Percentiles rank a stretch among this genome's conserved stretches.
Conservation (phyloP, 495 filamentous ascomycete genomes). For the Penicillium waksmanii region DNA sequence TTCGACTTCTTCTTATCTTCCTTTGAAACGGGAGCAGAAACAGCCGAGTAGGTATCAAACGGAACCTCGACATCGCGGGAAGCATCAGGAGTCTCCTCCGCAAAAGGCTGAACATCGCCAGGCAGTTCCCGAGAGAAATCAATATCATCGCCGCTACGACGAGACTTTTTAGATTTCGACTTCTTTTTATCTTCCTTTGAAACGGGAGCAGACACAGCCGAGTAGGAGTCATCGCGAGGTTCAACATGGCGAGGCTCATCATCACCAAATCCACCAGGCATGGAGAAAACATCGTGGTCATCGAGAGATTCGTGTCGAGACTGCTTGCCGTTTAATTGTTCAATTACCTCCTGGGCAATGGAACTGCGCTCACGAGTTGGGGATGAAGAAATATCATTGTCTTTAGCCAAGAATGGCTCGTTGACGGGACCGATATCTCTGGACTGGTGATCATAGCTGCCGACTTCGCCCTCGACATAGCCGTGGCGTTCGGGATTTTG, state of each 20-base stretch:
- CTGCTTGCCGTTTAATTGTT: constrained; percentile 31
- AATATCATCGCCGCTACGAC: constrained; percentile 27
- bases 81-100: not conserved
- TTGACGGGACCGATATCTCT: constrained; percentile 14
- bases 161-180: constrained; percentile 23
- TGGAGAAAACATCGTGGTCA: constrained; percentile 32
- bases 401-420: constrained; percentile 20
- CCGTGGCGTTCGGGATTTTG: constrained; percentile 32
- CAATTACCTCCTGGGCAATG: constrained; percentile 36
- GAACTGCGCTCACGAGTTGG: constrained; percentile 17
- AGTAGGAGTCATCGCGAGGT: constrained; percentile 23
- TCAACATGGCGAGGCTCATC: constrained; percentile 14
- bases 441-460: constrained; percentile 20
- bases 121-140: constrained; percentile 21
- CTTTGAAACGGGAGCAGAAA: constrained; percentile 29
- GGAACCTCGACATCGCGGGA: constrained; percentile 13
- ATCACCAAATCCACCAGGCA: constrained; percentile 48
- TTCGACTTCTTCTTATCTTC: constrained; percentile 21
- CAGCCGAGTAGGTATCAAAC: constrained; percentile 27
- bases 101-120: constrained; percentile 2
- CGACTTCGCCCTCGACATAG: constrained; percentile 42
- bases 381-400: constrained; percentile 8
- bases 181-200: constrained; percentile 20
- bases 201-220: constrained; percentile 32
- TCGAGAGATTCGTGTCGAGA: constrained; percentile 21